phyloP scores from a whole-genome alignment of 164 flowering plant species.

The Kalanchoe fedtschenkoi region DNA sequence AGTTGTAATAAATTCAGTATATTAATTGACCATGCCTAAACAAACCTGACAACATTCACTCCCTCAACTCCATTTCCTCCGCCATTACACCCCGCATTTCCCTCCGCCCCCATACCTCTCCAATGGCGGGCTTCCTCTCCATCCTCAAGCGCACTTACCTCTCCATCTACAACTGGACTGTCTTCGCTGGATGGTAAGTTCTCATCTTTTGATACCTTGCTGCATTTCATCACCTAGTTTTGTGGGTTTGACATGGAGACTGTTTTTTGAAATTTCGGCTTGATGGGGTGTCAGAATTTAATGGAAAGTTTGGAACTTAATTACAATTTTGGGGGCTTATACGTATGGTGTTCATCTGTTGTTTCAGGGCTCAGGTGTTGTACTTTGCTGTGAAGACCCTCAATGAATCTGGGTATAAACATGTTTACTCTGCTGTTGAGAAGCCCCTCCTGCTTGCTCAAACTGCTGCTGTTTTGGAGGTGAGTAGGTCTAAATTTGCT shows the following conservation, averaged over 20 bases:
- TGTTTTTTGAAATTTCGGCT: too few relatives aligned
- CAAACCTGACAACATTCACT: not conserved
- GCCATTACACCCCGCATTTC: too few relatives aligned
- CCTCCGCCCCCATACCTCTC: not conserved
- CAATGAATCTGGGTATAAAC: conserved; percentile 52
- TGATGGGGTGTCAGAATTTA: too few relatives aligned
- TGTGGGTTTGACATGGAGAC: too few relatives aligned
- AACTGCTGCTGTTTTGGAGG: conserved; percentile 90
- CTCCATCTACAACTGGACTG: conserved; percentile 62
- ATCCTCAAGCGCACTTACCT: conserved; percentile 55
- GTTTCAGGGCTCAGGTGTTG: conserved; percentile 67
- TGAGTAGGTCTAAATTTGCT: conserved; percentile 6
- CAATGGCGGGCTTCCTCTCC: conserved; percentile 52
- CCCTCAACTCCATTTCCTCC: not conserved
- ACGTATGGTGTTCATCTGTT: not conserved
- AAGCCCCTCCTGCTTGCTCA: conserved; percentile 76
- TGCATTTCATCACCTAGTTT: not conserved
- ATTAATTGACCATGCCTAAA: not conserved
- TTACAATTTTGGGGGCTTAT: not conserved
- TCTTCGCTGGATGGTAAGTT: conserved; percentile 62
- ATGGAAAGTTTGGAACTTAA: not conserved
- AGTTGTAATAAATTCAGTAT: not conserved
- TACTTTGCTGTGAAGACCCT: conserved; percentile 59
- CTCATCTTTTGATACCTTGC: not conserved
- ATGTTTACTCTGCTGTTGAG: conserved; percentile 76